phyloP scores from a whole-genome alignment of 2,329 filamentous ascomycete species.

The Fusarium udum region DNA sequence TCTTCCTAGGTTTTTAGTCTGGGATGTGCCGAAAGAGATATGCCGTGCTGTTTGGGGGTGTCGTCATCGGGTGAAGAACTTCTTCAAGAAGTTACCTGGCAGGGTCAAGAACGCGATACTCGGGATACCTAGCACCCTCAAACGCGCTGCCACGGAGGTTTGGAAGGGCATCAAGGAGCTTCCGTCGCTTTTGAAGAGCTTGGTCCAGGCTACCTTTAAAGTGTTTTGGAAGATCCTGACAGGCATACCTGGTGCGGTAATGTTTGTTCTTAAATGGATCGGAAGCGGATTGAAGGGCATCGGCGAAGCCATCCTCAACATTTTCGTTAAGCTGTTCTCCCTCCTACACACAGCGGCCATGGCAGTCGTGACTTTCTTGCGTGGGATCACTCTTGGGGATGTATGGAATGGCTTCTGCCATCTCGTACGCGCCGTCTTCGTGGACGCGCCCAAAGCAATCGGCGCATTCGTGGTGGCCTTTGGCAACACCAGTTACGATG shows the following conservation, averaged over 20 bases:
- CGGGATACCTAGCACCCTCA: slow-evolving; percentile 22
- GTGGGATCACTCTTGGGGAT: slow-evolving; percentile 51
- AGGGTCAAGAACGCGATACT: slow-evolving; percentile 35
- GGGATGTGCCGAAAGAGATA: slow-evolving; percentile 37
- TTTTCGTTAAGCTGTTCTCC: slow-evolving; percentile 44
- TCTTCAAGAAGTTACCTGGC: slow-evolving; percentile 42
- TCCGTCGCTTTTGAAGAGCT: slow-evolving; percentile 7
- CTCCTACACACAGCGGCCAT: slow-evolving; percentile 49
- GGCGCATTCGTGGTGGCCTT: slow-evolving; percentile 38
- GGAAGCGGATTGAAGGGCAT: slow-evolving; percentile 41
- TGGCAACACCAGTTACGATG: slow-evolving; percentile 38
- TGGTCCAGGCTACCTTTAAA: slow-evolving; percentile 17
- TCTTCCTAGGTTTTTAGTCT: slow-evolving; percentile 45
- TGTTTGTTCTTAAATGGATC: slow-evolving; percentile 44
- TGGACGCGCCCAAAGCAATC: slow-evolving; percentile 44
- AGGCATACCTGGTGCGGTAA: slow-evolving; percentile 37
- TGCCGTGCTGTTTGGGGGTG: slow-evolving; percentile 36
- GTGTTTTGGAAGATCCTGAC: slow-evolving; percentile 35
- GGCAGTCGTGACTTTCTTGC: slow-evolving; percentile 49
- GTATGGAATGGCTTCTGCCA: slow-evolving; percentile 49
- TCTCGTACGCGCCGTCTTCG: slow-evolving; percentile 46
- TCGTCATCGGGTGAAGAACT: slow-evolving; percentile 42
- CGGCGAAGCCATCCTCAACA: slow-evolving; percentile 38
- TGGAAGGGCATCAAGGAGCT: slow-evolving; percentile 39
- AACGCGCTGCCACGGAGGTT: slow-evolving; percentile 2